A percentile compares a stretch with the other conserved stretches of the same genome.
Conservation (phyloP, 257 asterid species). For the Rhazya stricta region DNA sequence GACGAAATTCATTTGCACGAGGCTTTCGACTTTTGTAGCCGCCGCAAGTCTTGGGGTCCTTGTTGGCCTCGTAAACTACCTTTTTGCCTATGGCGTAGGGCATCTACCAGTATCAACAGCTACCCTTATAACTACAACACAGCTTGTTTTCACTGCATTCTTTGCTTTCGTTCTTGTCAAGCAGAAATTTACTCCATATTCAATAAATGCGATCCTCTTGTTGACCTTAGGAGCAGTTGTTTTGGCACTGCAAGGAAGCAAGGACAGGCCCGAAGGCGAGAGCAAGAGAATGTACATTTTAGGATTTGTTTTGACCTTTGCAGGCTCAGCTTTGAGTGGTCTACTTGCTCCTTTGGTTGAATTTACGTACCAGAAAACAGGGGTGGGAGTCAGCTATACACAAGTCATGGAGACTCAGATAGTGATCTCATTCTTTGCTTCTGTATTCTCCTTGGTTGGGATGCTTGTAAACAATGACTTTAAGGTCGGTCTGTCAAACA, state of each 20-base stretch:
- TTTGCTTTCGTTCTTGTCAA: conserved; percentile 24
- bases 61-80: conserved; percentile 7
- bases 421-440: conserved; percentile 19
- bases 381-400: conserved; percentile 8
- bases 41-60: conserved; percentile 11
- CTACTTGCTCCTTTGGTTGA: conserved; percentile 17
- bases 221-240: conserved; percentile 23
- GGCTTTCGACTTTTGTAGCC: background rate
- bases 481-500: background rate
- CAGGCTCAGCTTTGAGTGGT: conserved; percentile 15
- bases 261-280: conserved; percentile 25
- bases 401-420: conserved; percentile 27
- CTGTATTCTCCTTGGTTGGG: conserved; percentile 11
- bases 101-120: conserved; percentile 26
- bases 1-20: conserved; percentile 7
- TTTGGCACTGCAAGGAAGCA: conserved; percentile 18
- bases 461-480: conserved; percentile 27
- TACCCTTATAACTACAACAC: conserved; percentile 2
- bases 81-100: conserved; percentile 16
- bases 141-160: conserved; percentile 22
- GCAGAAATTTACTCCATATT: conserved; percentile 24
- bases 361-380: conserved; percentile 15
- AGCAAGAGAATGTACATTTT: conserved; percentile 2
- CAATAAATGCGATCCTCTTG: conserved; percentile 22
- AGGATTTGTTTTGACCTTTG: conserved; percentile 23